Evolutionary conservation across 1,284 basidiomycete species (phyloP).

Genomic region (Rhodotorula sp.): DNA sequence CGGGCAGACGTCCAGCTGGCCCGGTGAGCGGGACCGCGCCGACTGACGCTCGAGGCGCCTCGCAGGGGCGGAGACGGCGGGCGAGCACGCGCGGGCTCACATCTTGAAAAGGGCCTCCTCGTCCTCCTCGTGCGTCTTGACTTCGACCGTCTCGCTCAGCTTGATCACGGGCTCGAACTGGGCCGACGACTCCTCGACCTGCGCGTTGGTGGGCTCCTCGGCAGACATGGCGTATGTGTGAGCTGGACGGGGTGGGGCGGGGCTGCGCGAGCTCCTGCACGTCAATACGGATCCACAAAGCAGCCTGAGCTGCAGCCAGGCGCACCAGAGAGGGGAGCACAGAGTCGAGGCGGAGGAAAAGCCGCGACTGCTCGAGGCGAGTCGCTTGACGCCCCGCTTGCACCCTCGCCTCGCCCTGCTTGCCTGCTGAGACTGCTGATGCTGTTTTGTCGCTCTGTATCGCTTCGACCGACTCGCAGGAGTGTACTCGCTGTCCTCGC

Average conservation of each 20-base stretch:
- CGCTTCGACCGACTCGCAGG: no score
- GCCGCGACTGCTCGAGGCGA: no score
- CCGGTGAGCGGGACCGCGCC: not conserved
- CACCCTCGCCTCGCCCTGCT: no score
- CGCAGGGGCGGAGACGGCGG: not conserved
- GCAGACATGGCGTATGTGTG: constrained; percentile 19
- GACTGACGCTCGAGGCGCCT: not conserved
- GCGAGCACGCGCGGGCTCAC: constrained; percentile 60
- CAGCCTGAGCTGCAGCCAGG: not conserved
- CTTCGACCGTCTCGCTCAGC: constrained; percentile 93
- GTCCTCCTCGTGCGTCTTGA: constrained; percentile 94
- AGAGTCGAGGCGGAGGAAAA: no score
- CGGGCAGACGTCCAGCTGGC: not conserved
- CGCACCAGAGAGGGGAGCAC: no score
- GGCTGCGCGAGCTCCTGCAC: not conserved
- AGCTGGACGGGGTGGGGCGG: not conserved
- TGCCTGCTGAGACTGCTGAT: no score
- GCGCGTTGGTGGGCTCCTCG: constrained; percentile 27
- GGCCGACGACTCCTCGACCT: constrained; percentile 82
- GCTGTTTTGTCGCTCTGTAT: no score
- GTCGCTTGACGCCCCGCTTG: no score
- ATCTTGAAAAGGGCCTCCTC: constrained; percentile 95
- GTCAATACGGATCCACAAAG: not conserved
- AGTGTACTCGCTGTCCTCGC: no score
- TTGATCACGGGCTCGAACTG: constrained; percentile 97